A percentile compares a stretch with the other conserved stretches of the same genome.
Conservation (phyloP, 1,284 basidiomycete species). For the Vanrija sp. region DNA sequence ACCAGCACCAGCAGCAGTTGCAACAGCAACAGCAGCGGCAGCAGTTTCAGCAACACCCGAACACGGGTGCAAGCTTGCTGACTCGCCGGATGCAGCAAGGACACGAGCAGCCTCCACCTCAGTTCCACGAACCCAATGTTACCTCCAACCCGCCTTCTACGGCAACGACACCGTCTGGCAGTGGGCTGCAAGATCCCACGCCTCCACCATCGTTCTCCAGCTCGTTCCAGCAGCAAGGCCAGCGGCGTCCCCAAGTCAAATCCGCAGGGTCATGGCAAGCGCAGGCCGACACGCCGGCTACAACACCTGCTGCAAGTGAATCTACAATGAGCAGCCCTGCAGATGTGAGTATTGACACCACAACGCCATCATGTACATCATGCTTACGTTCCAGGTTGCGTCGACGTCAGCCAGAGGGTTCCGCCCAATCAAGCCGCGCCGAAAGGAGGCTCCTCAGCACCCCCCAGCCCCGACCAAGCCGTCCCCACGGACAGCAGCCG, state of each 20-base stretch:
- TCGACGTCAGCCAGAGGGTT: conserved; percentile 8
- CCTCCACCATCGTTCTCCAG: not conserved
- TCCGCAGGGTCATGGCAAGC: conserved; percentile 18
- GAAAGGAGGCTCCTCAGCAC: conserved; percentile 19
- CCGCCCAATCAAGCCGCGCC: conserved; percentile 24
- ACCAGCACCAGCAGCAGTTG: not conserved
- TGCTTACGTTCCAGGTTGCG: conserved; percentile 8
- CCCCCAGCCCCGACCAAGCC: conserved; percentile 16
- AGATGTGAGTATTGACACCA: conserved; percentile 19
- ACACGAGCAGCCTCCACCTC: not conserved
- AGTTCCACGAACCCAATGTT: not conserved
- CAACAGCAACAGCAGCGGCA: conserved; percentile 6
- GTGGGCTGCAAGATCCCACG: not conserved
- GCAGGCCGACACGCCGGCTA: conserved; percentile 28
- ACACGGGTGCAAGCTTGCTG: conserved; percentile 22
- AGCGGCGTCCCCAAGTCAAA: too few relatives aligned
- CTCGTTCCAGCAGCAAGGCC: too few relatives aligned
- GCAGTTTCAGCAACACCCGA: conserved; percentile 4
- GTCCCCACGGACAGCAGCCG: conserved; percentile 4
- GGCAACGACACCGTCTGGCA: not conserved
- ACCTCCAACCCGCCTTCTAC: not conserved
- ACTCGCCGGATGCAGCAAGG: conserved; percentile 34
- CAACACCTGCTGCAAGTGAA: conserved; percentile 35
- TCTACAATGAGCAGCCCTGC: conserved; percentile 27
- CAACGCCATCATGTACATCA: not conserved